Evolutionary conservation across 306 rosid genomes (phyloP).

Genomic region (Quercus agrifolia): DNA sequence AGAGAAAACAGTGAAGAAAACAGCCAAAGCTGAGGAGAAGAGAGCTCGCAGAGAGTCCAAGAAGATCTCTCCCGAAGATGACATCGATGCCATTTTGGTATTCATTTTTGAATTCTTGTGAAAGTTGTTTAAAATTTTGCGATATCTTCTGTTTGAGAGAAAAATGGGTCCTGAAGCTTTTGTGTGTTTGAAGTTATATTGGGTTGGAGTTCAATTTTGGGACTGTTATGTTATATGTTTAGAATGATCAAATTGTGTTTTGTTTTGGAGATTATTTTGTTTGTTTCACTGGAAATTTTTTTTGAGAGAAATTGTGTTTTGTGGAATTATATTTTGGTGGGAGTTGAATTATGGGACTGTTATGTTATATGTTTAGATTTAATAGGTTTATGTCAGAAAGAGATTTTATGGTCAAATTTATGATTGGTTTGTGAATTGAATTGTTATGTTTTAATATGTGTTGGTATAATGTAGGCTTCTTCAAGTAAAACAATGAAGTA

Average conservation of each 20-base stretch:
- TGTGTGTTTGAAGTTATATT: no score
- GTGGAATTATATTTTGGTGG: no score
- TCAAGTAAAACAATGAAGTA: not conserved
- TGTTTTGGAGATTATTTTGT: no score
- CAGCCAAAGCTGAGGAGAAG: slow-evolving; percentile 84
- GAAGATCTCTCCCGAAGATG: slow-evolving; percentile 96
- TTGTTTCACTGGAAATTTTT: no score
- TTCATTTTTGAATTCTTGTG: not conserved
- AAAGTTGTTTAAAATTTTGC: not conserved
- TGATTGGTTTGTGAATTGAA: not conserved
- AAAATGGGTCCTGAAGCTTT: not conserved
- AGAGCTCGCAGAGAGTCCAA: slow-evolving; percentile 81
- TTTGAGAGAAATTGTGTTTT: no score
- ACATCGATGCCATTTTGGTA: slow-evolving; percentile 93
- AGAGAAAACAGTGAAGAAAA: slow-evolving; percentile 87
- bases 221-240: no score
- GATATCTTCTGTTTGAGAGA: not conserved
- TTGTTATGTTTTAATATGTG: not conserved
- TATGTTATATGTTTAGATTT: not conserved
- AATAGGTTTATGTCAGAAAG: not conserved
- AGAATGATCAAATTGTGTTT: no score
- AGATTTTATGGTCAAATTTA: not conserved
- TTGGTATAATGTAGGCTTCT: not conserved
- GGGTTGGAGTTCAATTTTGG: no score
- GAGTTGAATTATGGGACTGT: no score